Evolutionary conservation across 2,329 filamentous ascomycete genomes (phyloP), one percentile per base, ranked within the genome.

Genomic region (Aspergillus thermomutatus): DNA sequence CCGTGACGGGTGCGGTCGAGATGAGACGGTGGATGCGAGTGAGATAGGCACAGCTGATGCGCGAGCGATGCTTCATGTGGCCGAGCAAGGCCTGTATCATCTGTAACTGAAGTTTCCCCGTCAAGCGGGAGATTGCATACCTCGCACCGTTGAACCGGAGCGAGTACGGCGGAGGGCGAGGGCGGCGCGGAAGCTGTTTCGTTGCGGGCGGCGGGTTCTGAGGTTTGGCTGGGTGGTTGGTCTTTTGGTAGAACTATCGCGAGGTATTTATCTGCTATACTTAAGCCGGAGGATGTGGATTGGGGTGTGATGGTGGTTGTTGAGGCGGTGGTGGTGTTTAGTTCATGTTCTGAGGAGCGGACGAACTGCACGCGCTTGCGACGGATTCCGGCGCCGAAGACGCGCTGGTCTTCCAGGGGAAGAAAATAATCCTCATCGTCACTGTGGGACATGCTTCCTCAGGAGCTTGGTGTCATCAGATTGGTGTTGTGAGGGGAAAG

Each of bases 371-470:
- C 80, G 52, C 75, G 78, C 72, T 83, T 86, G 63, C 83, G 79
- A 67, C 83, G 84, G 52, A 88, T 80, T n/a, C 85, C 84, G 11
- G 84, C 82, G 46, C 83, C 83, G 61, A 87, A 88, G 55, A 82
- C 80, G 11, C 80, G 79, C 64, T 86, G 84, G 57, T 85, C 79
- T 60, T 81, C 77, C 4, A 85, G 75, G 0, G 85, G 84, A 2
- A 82, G 74, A 19, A 81, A 82, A 58, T 86, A 87, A 46, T 80
- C 79, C 46, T 86, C 80, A 37, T 84, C 82, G 23, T 83, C 80
- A 66, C 72, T 54, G 45, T 63, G 55, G 55, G 73, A 65, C 61
- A 69, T 72, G 41, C 31, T 55, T 50, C 9, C n/a, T 53, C 28
- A 46, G 14, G 46, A 48, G 43, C 4, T 46, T 21, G 21, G 25